Conservation (phyloP, 2,329 filamentous ascomycete species). For the Trichoderma sp. region DNA sequence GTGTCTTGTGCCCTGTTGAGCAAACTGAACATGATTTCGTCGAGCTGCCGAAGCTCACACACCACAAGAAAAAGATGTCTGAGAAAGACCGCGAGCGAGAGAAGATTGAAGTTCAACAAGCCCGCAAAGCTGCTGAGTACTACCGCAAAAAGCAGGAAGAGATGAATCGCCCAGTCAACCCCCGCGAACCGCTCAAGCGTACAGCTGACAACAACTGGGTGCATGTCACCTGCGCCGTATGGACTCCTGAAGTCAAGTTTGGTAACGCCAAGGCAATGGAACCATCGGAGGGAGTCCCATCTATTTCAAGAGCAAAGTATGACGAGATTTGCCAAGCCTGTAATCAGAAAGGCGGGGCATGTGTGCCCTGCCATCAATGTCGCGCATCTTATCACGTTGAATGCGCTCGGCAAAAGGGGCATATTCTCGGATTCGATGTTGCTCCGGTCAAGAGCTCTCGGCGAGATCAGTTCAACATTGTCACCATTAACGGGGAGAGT, state of each 20-base stretch:
- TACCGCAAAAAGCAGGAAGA: slow-evolving; percentile 84
- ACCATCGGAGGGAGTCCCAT: slow-evolving; percentile 86
- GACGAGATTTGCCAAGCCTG: slow-evolving; percentile 83
- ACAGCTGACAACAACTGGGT: slow-evolving; percentile 99
- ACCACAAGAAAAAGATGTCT: slow-evolving; percentile 80
- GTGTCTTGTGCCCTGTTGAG: slow-evolving; percentile 85
- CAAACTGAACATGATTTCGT: slow-evolving; percentile 81
- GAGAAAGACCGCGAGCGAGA: slow-evolving; percentile 92
- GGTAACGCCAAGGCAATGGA: slow-evolving; percentile 80
- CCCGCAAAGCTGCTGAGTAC: slow-evolving; percentile 76
- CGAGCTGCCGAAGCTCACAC: slow-evolving; percentile 61
- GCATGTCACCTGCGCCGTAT: slow-evolving; percentile 90
- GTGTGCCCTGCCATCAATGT: slow-evolving; percentile 80
- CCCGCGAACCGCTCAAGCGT: slow-evolving; percentile 88
- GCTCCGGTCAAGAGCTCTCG: slow-evolving; percentile 87
- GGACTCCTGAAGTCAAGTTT: slow-evolving; percentile 91
- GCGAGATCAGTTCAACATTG: slow-evolving; percentile 77
- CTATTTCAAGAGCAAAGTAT: slow-evolving; percentile 73
- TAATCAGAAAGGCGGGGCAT: slow-evolving; percentile 75
- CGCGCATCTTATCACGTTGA: slow-evolving; percentile 71
- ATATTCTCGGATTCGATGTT: slow-evolving; percentile 87
- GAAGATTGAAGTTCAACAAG: slow-evolving; percentile 79
- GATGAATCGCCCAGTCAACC: slow-evolving; percentile 78
- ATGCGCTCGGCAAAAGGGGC: slow-evolving; percentile 83
- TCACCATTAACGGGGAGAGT: slow-evolving; percentile 78